Base-by-base conservation (phyloP, 805 yeast species). In the Cyberlindnera mississippiensis region DNA sequence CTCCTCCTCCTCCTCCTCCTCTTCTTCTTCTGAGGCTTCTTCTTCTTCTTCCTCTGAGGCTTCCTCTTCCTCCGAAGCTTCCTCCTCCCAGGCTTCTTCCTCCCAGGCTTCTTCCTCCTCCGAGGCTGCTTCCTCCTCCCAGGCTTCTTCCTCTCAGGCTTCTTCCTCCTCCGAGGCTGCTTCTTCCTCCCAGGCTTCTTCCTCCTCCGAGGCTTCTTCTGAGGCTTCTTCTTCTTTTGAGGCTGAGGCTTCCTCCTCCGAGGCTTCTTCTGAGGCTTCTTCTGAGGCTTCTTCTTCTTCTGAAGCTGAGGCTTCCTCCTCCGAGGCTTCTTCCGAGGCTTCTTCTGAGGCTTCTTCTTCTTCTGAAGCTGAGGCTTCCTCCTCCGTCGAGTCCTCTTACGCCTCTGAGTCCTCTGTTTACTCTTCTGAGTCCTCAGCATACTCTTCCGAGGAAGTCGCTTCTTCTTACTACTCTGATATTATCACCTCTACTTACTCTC, bases 401-500 rank as follows among this genome's bases (percentile, higher is more conserved):
- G 24, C 24, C 9, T 20, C 32, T 29, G 32, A 29, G 16, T 33
- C 26, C 16, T 33, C 35, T 16, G 12, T 17, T 24, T 20, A 20
- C 24, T 20, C 24, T 20, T 20, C 24, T 9, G 24, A 20, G 6
- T 33, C 26, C 16, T 33, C 35, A 9, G 12, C 11, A 22, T 20
- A 20, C 24, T 20, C 24, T 20, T 20, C 24, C 24, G 24, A 20
- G 6, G 24, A 20, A 9, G 24, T 9, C 24, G 6, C 24, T 20
- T 6, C 24, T 20, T 20, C 24, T 20, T 20, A 20, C 9, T 20
- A 20, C 24, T 20, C 24, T 20, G 24, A 20, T 9, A 6, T 20
- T 9, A 20, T 20, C 34, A 56, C 64, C 44, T 61, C 64, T 32
- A 38, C 57, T 27, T 53, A 51, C 44, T 57, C 63, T 36, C 52